Evolutionary conservation across 805 yeast species (phyloP).

Genomic region (Kuraishia capsulata): DNA sequence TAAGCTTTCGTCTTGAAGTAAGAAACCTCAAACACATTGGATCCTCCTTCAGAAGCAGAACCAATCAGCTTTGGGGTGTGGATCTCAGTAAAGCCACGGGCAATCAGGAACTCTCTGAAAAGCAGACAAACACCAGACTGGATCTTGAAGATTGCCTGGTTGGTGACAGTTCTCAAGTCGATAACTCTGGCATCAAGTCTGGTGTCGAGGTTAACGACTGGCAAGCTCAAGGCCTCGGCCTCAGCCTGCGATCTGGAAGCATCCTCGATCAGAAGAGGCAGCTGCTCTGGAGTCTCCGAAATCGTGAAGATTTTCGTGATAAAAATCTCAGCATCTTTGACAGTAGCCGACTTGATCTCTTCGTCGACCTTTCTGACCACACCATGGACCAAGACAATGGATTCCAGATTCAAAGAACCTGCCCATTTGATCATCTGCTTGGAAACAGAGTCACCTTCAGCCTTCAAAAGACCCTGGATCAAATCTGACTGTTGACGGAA

Average conservation of each 20-base stretch:
- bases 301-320: slow-evolving; percentile 66
- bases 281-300: slow-evolving; percentile 82
- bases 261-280: slow-evolving; percentile 94
- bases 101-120: slow-evolving; percentile 78
- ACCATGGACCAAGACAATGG: slow-evolving; percentile 89
- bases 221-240: slow-evolving; percentile 85
- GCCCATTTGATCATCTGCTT: slow-evolving; percentile 98
- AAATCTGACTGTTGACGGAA: slow-evolving; percentile 83
- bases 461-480: slow-evolving; percentile 79
- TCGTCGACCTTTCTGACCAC: slow-evolving; percentile 75
- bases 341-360: slow-evolving; percentile 81
- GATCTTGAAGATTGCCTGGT: slow-evolving; percentile 93
- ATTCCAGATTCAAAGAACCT: slow-evolving; percentile 74
- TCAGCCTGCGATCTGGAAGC: slow-evolving; percentile 92
- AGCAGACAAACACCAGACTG: slow-evolving; percentile 82
- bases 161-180: slow-evolving; percentile 93
- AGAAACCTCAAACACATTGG: slow-evolving; percentile 88
- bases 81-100: slow-evolving; percentile 72
- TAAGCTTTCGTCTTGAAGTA: slow-evolving; percentile 91
- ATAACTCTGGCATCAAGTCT: slow-evolving; percentile 92
- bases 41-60: slow-evolving; percentile 96
- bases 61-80: slow-evolving; percentile 96
- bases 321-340: slow-evolving; percentile 82
- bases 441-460: slow-evolving; percentile 61
- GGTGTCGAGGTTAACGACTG: slow-evolving; percentile 93